Evolutionary conservation across 73 alveolate genomes (phyloP), one percentile per base, ranked within the genome.

Genomic region (Paramecium sexaurelia): DNA sequence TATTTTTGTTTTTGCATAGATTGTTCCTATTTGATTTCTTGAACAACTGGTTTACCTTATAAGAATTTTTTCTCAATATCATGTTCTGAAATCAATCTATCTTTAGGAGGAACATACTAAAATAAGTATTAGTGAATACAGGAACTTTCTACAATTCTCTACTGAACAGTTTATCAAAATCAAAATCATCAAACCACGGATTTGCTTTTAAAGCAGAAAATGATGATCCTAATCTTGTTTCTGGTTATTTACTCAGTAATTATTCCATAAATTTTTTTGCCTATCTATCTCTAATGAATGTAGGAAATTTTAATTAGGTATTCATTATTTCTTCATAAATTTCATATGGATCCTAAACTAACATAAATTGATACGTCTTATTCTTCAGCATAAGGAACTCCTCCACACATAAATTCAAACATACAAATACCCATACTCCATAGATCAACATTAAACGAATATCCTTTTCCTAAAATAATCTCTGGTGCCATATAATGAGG

Each of bases 401-500:
- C 84, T 32, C 96, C 96, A 61, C 87, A 92, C 57, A 67, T 33
- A 78, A 93, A 91, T 61, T 93, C 96, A 92, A 47, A 93, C 55
- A 93, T 51, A 85, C 87, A 56, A 5, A 92, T 47, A 17, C 96
- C 96, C 22, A 93, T 26, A 37, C 92, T 55, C 95, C 96, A 93
- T 45, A 55, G 37, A 92, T 93, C 96, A 45, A 85, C 94, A 19
- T 91, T 29, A 55, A 55, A 41, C 33, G 92, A 55, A 57, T 93
- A 92, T 15, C 96, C 96, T 55, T 93, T 78, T 15, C 96, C 94
- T 9, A 29, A 13, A 26, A 93, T 92, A n/a, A 93, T 85, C 75
- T 93, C 96, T 17, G 96, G 96, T 3, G 96, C 96, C 92, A 93
- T 93, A 85, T 92, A 92, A 92, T 92, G 95, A 26, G 96, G 96